phyloP scores from a whole-genome alignment of 345 rosid species.

The Kandelia obovata region DNA sequence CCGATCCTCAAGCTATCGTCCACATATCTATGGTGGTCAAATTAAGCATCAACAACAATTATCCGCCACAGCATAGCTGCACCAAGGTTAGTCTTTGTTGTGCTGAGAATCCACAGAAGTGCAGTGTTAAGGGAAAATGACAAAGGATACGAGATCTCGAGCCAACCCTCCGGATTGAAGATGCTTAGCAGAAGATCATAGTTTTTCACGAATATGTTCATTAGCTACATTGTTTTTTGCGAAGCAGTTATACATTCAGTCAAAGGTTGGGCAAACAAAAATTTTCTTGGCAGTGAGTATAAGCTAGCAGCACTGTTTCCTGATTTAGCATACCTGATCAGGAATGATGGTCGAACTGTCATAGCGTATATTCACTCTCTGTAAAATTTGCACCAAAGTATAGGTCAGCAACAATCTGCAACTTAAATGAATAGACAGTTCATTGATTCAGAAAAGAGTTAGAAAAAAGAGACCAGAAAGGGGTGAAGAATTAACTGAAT shows the following conservation, averaged over 20 bases:
- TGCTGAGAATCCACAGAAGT: too few species aligned
- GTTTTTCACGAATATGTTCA: constrained; percentile 70
- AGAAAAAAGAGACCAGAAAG: background rate
- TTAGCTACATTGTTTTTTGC: constrained; percentile 45
- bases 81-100: too few species aligned
- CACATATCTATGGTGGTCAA: constrained; percentile 50
- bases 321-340: constrained; percentile 48
- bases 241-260: constrained; percentile 2
- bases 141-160: constrained; percentile 85
- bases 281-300: background rate
- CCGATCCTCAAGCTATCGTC: constrained; percentile 72
- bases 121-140: background rate
- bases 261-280: background rate
- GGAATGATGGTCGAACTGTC: constrained; percentile 69
- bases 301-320: background rate
- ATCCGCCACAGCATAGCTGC: background rate
- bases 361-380: constrained; percentile 71
- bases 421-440: background rate
- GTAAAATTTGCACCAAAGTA: constrained; percentile 18
- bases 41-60: constrained; percentile 30
- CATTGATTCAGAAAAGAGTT: background rate
- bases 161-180: constrained; percentile 84
- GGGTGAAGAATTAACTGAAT: constrained; percentile 41
- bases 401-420: background rate
- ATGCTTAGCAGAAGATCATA: constrained; percentile 61